Evolutionary conservation across 2,329 filamentous ascomycete genomes (phyloP), one percentile per base, ranked within the genome.

Genomic region (Macrophomina tecta): DNA sequence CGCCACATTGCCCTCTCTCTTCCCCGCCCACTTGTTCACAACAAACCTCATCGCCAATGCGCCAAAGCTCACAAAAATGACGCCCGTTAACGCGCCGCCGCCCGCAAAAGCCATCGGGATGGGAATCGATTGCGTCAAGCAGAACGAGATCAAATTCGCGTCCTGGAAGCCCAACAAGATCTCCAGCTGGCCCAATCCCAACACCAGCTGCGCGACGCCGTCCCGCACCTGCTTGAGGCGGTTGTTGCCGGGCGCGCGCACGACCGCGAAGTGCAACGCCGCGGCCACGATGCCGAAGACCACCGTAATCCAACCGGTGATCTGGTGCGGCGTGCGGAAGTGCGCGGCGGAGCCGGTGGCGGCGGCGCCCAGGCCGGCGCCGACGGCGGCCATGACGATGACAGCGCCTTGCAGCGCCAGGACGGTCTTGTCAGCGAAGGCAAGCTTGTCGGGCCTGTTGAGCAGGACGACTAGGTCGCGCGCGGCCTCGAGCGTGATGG

Each of bases 311-410:
- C 61, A 64, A 3, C 61, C 61, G 6, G 42, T 14, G 34, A 64
- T 42, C 34, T 64, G 48, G 38, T 64, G 61, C 34, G 61, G 23
- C 5, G 61, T 64, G 48, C 61, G 61, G 11, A 32, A 52, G 18
- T 64, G 61, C 18, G 30, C 34, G 3, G 48, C 38, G 36, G 7
- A 32, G 16, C 61, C 61, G 6, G 34, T 30, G 2, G 61, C 61
- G 7, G 23, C 61, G 14, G 36, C 48, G 14, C 61, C 61, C 36
- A 52, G 36, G 6, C 18, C 61, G 1, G 51, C 61, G 14, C 61
- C 61, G 0, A 42, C 48, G 34, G 51, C 40, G 38, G 28, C 61
- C 12, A 64, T 14, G 2, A 52, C 16, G 36, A 48, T 48, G 46
- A 53, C 61, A 12, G 45, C 2, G 18, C 23, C n/a, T 11, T 64